Base-by-base conservation (phyloP, 345 rosid species). In the Durio zibethinus region DNA sequence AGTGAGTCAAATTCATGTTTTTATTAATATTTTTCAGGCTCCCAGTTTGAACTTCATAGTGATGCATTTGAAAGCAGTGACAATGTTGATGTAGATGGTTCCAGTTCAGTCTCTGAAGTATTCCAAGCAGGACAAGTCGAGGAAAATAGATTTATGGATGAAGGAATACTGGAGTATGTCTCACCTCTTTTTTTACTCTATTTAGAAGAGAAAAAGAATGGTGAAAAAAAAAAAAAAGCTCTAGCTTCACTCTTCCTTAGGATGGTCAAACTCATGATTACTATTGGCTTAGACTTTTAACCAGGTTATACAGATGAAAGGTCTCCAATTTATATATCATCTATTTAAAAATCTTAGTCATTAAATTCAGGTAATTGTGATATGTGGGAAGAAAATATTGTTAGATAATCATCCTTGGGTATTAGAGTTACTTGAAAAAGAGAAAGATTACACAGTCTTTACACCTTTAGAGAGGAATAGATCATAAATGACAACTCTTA, bases 81-180 rank as follows among this genome's bases (percentile, higher is more conserved):
- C 31, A 67, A 63, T 77, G 48, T 52, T 69, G 85, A 82, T 72
- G 53, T 80, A 76, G 83, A 78, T 68, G 85, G 85, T 76, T 84
- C 82, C 75, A 76, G 70, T 78, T 27, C 87, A 31, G 63, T 69
- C 64, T 86, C 87, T 59, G 87, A 83, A 71, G 84, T 81, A 52
- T 70, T 74, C 57, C 86, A 82, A 78, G 85, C 73, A 68, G 84
- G 81, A 60, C 72, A 82, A 23, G 56, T 64, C 9, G 80, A 83
- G 43, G 86, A 83, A 40, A 82, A 74, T 23, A 80, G 74, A 69
- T 75, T 23, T 74, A 53, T 74, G 71, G 82, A 84, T 27, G 83
- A 84, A 79, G 79, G 53, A 50, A 70, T 56, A 15, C 57, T 31
- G 18, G 78, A 82, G 95, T 88, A 88, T 72, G 92, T 78, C 73